Evolutionary conservation across 2,329 filamentous ascomycete species (phyloP), one percentile per base, ranked within the genome.

Genomic region (Dactylellina haptotyla): DNA sequence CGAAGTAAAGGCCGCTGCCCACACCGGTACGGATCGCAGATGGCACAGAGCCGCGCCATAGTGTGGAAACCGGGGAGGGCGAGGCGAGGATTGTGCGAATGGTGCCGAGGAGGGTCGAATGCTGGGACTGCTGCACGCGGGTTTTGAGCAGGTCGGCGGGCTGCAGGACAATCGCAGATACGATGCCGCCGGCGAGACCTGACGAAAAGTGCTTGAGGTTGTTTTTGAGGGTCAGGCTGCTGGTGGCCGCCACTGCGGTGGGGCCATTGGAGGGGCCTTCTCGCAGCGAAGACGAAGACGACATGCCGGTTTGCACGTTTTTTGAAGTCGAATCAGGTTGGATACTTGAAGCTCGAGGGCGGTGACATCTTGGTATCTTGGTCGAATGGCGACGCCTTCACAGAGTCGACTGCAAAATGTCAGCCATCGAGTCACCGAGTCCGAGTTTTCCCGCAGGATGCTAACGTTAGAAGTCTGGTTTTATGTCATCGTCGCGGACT

Each of bases 81-180:
- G 86, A 88, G 77, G 83, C 83, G 75, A 90, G 86, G 79, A 96
- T 92, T 32, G 87, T 83, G 78, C 87, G 87, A 72, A 96, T 83
- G 16, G 90, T 90, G 23, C 84, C 83, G 59, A 87, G 81, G 66
- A 98, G 86, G 1, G 92, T 88, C 30, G 75, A 75, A 34, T 61
- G 50, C 30, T 67, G 69, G 32, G 91, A 92, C 81, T 98, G 95
- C 80, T 99, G 95, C 41, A 98, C 89, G 50, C 95, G 90, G 28
- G 95, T 99, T 82, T 99, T 99, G 80, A 99, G 88, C 2, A 99
- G 89, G 82, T 99, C 95, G 79, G 95, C 90, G 25, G 95, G 95
- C 81, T 99, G 95, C 14, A 99, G 87, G 63, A 98, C 88, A 71
- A 96, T 88, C 63, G 95, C 93, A 58, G 93, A 95, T 76, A 92